These are phyloP conservation scores for Thermoascus crustaceus DNA, from an alignment of 2,329 filamentous ascomycete genomes.

Conservation along the genomic window DNA sequence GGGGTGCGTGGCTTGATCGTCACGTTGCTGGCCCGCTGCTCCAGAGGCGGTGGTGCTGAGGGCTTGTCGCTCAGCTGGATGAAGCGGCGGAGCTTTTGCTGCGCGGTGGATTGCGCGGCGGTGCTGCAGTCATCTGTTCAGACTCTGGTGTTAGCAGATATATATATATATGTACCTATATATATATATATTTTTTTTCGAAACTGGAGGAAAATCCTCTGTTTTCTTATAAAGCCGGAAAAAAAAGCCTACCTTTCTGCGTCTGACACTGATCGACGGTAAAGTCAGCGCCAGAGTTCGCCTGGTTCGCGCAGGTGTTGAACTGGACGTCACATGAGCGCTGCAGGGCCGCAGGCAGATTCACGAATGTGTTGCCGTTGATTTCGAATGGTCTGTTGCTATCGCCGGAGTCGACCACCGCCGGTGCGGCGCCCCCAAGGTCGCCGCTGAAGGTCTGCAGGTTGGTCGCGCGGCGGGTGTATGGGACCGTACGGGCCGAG, in stretches of 20 bases:
- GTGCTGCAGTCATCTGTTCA: no score
- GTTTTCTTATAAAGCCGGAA: no score
- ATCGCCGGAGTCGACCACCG: constrained; percentile 42
- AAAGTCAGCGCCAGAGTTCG: constrained; percentile 41
- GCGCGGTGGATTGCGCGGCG: no score
- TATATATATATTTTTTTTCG: no score
- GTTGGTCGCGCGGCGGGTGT: constrained; percentile 5
- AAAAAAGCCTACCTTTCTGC: constrained; percentile 43
- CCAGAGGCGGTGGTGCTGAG: no score
- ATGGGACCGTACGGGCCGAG: constrained; percentile 1
- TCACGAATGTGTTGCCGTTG: constrained; percentile 51
- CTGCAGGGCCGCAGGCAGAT: constrained; percentile 48
- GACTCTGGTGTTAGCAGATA: no score
- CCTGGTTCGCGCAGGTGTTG: constrained; percentile 51
- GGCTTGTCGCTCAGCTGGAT: no score
- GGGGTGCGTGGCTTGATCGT: no score
- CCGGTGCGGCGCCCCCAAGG: constrained; percentile 48
- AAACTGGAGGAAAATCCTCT: no score
- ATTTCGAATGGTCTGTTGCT: constrained; percentile 47
- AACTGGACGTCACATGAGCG: constrained; percentile 57
- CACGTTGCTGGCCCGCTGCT: no score
- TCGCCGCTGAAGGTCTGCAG: constrained; percentile 35
- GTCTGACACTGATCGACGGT: constrained; percentile 46
- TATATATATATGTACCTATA: no score
- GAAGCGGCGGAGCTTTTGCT: no score